These are phyloP conservation scores for Coprinopsis strossmayeri DNA, from an alignment of 768 basidiomycete genomes.

Conservation along the genomic window DNA sequence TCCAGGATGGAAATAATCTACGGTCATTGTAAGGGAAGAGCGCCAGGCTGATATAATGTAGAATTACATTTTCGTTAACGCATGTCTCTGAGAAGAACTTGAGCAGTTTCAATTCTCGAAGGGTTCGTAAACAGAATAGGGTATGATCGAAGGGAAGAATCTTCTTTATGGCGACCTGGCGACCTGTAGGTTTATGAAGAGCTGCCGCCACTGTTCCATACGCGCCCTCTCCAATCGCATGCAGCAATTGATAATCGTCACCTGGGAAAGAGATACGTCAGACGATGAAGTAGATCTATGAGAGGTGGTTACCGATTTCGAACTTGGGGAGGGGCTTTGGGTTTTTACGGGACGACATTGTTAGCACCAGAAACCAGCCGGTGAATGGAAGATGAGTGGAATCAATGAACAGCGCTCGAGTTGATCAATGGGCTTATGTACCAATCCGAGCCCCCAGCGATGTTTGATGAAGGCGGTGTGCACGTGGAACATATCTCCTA, in stretches of 20 bases:
- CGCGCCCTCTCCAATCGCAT: slow-evolving; percentile 78
- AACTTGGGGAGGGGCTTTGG: slow-evolving; percentile 68
- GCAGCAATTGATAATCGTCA: slow-evolving; percentile 67
- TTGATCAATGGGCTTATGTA: slow-evolving; percentile 9
- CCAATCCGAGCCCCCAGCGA: not conserved
- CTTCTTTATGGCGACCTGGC: slow-evolving; percentile 93
- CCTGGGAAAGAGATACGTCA: slow-evolving; percentile 30
- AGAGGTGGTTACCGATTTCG: slow-evolving; percentile 45
- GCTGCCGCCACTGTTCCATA: slow-evolving; percentile 91
- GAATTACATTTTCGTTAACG: slow-evolving; percentile 70
- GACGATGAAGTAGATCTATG: not conserved
- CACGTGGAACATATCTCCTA: no score
- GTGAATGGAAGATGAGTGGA: slow-evolving; percentile 23
- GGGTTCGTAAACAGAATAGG: slow-evolving; percentile 82
- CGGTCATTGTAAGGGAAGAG: slow-evolving; percentile 6
- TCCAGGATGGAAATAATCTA: slow-evolving; percentile 92
- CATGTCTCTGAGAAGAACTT: slow-evolving; percentile 79
- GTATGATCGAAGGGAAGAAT: slow-evolving; percentile 93
- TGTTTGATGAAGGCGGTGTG: not conserved
- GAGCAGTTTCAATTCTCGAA: slow-evolving; percentile 87
- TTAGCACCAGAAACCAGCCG: slow-evolving; percentile 44
- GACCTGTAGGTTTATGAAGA: slow-evolving; percentile 71
- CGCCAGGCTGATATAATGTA: not conserved
- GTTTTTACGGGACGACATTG: slow-evolving; percentile 52
- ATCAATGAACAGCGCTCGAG: not conserved